Base-by-base conservation (phyloP, 2,329 filamentous ascomycete genomes). In the Septoria petroselini region DNA sequence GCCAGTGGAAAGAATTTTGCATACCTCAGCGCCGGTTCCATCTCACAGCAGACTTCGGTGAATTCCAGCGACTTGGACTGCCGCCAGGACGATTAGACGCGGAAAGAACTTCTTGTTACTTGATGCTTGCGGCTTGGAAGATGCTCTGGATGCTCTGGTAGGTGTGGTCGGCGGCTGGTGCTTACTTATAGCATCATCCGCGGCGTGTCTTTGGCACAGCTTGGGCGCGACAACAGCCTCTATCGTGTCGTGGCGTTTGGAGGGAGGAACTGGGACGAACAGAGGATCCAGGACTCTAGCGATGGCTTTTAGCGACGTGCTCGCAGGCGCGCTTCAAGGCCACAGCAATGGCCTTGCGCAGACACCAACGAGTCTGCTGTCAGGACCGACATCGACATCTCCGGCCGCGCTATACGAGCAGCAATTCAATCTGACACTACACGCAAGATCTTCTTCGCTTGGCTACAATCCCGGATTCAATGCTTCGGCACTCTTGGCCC, bases 381-480 rank as follows among this genome's bases (percentile, higher is more conserved):
- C 17, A 18, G 23, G 17, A 11, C 17, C 19, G 2, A 17, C 17
- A 38, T 38, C 34, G 17, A 9, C 34, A 7, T 7, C 11, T 21
- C 11, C 34, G 14, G 17, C 15, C 18, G 34, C 14, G 4, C 4
- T 19, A 19, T 38, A 38, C 17, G n/a, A 35, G 2, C 34, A 38
- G 19, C 19, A n/a, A n/a, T 4, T 18, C 2, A 18, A 19, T 12
- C 7, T 21, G 11, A 8, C 34, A 5, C 12, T 38, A 17, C 14
- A 21, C 2, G 12, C 34, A 38, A 14, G 34, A 11, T 21, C 43
- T 31, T 9, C 34, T 9, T 42, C 48, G 9, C 50, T 59, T 0
- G 57, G 54, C 29, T 45, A 47, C 29, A 44, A 58, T 29, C 40
- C 48, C 7, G 35, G 50, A 29, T 59, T 59, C 52, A 58, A 55